Evolutionary conservation across 192 early-diverging fungal species (phyloP).

Genomic region (Thamnidium elegans): DNA sequence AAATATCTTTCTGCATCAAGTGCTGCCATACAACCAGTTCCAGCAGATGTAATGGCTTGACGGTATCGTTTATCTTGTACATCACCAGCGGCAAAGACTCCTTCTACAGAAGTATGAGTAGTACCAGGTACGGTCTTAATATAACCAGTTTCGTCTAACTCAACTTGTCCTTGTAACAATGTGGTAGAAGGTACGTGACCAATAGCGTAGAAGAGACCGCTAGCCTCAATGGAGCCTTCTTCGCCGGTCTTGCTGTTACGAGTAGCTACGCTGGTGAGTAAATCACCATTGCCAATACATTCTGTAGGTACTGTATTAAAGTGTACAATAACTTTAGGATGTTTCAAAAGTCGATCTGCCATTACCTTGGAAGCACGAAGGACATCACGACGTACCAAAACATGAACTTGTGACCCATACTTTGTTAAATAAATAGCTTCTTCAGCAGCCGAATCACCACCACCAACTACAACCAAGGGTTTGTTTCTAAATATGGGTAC

Average conservation of each 20-base stretch:
- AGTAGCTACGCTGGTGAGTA: conserved; percentile 70
- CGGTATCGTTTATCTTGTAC: conserved; percentile 96
- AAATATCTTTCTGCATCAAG: conserved; percentile 96
- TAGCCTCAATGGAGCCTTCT: conserved; percentile 66
- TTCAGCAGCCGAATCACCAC: conserved; percentile 94
- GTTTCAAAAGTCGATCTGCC: conserved; percentile 77
- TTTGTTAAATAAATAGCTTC: conserved; percentile 98
- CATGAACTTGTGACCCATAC: conserved; percentile 91
- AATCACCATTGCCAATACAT: conserved; percentile 79
- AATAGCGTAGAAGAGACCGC: conserved; percentile 97
- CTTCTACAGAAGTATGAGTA: conserved; percentile 80
- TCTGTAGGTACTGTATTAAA: conserved; percentile 87
- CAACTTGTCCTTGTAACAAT: conserved; percentile 71
- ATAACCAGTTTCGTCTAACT: conserved; percentile 87
- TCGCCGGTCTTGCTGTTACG: conserved; percentile 75
- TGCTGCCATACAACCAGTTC: conserved; percentile 97
- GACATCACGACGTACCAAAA: conserved; percentile 91
- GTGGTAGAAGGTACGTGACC: conserved; percentile 89
- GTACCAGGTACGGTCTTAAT: conserved; percentile 77
- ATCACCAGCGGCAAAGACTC: conserved; percentile 98
- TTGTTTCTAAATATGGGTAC: conserved; percentile 98
- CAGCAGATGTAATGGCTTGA: conserved; percentile 96
- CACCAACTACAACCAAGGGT: conserved; percentile 92
- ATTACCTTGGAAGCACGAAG: conserved; percentile 97
- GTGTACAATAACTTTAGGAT: conserved; percentile 91